A percentile compares a stretch with the other conserved stretches of the same genome.
Conservation (phyloP, 768 basidiomycete species). For the Pleurotus ostreatus region DNA sequence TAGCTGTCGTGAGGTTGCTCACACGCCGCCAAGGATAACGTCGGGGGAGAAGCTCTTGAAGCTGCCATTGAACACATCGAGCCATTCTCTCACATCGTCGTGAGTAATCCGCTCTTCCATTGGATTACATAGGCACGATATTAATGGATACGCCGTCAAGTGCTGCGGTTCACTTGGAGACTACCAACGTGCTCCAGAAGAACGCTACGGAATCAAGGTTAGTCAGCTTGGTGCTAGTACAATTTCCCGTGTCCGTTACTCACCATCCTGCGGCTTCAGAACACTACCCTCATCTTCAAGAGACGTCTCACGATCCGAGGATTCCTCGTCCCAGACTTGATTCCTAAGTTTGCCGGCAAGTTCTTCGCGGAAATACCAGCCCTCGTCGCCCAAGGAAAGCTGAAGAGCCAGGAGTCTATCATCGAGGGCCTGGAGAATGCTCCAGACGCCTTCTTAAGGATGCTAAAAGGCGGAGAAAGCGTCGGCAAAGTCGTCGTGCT, state of each 20-base stretch:
- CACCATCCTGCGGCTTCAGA: slow-evolving; percentile 15
- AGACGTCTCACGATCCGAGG: slow-evolving; percentile 34
- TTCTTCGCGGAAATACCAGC: slow-evolving; percentile 36
- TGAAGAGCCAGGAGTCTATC: slow-evolving; percentile 34
- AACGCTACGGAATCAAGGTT: slow-evolving; percentile 16
- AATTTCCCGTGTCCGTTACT: background rate
- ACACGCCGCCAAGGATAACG: slow-evolving; percentile 19
- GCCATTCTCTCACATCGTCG: slow-evolving; percentile 29
- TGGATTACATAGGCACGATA: background rate
- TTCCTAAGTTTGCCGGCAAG: slow-evolving; percentile 24
- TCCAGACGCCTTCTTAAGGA: slow-evolving; percentile 30
- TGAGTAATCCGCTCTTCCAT: background rate
- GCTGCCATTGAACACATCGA: slow-evolving; percentile 30
- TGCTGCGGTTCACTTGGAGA: slow-evolving; percentile 15
- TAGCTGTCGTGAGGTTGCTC: background rate
- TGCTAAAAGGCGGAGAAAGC: slow-evolving; percentile 20
- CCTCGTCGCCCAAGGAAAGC: slow-evolving; percentile 30
- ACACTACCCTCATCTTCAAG: slow-evolving; percentile 23
- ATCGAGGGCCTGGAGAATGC: slow-evolving; percentile 32
- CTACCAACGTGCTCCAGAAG: slow-evolving; percentile 10
- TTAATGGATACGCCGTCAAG: slow-evolving; percentile 1
- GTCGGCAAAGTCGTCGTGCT: slow-evolving; percentile 4
- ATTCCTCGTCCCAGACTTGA: slow-evolving; percentile 26
- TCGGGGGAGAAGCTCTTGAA: slow-evolving; percentile 40
- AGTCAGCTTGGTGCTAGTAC: background rate